A percentile compares a stretch with the other conserved stretches of the same genome.
Conservation (phyloP, 108 stramenopile species). For the Nitzschia putrida region DNA sequence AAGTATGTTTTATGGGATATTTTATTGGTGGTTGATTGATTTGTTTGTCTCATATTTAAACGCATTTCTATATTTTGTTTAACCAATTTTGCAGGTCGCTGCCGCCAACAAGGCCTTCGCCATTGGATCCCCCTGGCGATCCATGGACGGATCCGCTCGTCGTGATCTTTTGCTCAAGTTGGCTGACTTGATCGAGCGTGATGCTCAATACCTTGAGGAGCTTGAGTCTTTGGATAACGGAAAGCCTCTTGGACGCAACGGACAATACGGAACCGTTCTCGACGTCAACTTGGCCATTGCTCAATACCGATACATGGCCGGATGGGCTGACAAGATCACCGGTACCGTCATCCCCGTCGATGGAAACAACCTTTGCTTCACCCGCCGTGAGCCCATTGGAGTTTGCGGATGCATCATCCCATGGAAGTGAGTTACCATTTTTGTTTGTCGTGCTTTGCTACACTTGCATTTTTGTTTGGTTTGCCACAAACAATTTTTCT, state of each 20-base stretch:
- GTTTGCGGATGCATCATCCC: slow-evolving; percentile 75
- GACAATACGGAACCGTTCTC: slow-evolving; percentile 23
- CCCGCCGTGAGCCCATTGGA: slow-evolving; percentile 51
- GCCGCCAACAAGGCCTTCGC: slow-evolving; percentile 44
- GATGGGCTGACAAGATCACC: slow-evolving; percentile 58
- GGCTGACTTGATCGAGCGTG: slow-evolving; percentile 40
- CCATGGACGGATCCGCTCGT: slow-evolving; percentile 33
- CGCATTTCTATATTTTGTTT: too few species aligned
- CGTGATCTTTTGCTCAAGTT: slow-evolving; percentile 37
- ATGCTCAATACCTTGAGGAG: slow-evolving; percentile 32
- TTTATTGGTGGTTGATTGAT: neutral
- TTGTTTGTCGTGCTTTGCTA: too few species aligned
- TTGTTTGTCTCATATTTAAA: too few species aligned
- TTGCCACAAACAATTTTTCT: too few species aligned
- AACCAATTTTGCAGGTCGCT: neutral
- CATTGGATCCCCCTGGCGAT: slow-evolving; percentile 39
- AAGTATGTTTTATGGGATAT: neutral
- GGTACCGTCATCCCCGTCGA: slow-evolving; percentile 42
- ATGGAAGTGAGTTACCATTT: slow-evolving; percentile 60
- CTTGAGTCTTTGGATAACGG: slow-evolving; percentile 34
- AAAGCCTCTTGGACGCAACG: slow-evolving; percentile 26
- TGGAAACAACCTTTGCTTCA: slow-evolving; percentile 34
- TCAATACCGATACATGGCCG: slow-evolving; percentile 53
- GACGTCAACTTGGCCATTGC: slow-evolving; percentile 52
- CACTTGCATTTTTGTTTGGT: neutral